phyloP scores from a whole-genome alignment of 176 grass and related monocot genomes.

The Lolium multiflorum region DNA sequence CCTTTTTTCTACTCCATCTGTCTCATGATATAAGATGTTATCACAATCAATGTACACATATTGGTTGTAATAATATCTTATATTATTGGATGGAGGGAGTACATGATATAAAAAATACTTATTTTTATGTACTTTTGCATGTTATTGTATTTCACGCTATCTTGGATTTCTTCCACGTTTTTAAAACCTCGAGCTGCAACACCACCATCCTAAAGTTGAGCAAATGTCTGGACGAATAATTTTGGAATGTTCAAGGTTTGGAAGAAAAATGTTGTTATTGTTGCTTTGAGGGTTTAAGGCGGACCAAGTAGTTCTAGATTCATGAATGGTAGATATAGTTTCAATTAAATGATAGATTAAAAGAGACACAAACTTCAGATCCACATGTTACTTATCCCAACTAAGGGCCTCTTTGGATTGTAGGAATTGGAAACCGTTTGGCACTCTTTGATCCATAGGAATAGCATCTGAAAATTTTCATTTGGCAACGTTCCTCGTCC shows the following conservation, averaged over 20 bases:
- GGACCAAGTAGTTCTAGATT: not conserved
- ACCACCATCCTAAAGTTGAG: not conserved
- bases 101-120: no score
- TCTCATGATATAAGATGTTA: not conserved
- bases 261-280: not conserved
- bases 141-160: not conserved
- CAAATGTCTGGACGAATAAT: not conserved
- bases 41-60: no score
- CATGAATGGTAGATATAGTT: not conserved
- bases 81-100: no score
- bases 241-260: not conserved
- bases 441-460: no score
- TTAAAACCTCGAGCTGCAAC: not conserved
- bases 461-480: no score
- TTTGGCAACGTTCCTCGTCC: no score
- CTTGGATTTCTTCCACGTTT: not conserved
- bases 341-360: not conserved
- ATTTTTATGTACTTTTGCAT: not conserved
- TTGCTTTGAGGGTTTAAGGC: not conserved
- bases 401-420: not conserved
- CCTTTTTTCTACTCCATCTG: not conserved
- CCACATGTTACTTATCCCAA: not conserved
- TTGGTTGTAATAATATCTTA: no score
- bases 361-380: not conserved
- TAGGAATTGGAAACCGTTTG: no score